Conservation (phyloP, 352 stramenopile species). For the Globisporangium spiculum region DNA sequence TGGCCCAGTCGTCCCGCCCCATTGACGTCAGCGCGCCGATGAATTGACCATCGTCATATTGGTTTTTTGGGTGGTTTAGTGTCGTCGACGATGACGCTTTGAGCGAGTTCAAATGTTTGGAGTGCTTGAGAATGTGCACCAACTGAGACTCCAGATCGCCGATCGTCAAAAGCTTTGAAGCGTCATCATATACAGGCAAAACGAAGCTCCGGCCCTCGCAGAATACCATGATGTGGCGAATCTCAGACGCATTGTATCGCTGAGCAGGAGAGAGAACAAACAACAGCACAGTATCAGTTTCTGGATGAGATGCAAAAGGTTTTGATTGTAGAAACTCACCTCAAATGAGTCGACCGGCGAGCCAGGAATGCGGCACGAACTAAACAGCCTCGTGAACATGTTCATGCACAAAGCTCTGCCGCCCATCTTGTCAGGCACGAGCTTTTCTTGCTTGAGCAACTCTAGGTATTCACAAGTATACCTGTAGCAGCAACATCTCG, state of each 20-base stretch:
- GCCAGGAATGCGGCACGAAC: slow-evolving; percentile 87
- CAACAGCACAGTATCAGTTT: neutral
- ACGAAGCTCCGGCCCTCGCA: slow-evolving; percentile 52
- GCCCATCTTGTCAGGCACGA: slow-evolving; percentile 87
- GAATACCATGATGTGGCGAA: slow-evolving; percentile 52
- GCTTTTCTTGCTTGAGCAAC: slow-evolving; percentile 71
- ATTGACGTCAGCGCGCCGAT: slow-evolving; percentile 89
- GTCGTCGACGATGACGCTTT: neutral
- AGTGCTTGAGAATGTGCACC: slow-evolving; percentile 47
- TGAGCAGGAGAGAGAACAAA: neutral
- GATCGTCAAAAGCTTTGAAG: slow-evolving; percentile 49
- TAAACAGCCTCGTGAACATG: slow-evolving; percentile 88
- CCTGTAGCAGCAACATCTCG: slow-evolving; percentile 23
- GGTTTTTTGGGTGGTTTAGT: neutral
- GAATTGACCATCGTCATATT: slow-evolving; percentile 29
- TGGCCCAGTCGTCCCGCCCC: slow-evolving; percentile 87
- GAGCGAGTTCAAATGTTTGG: slow-evolving; percentile 33
- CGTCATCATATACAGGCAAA: slow-evolving; percentile 46
- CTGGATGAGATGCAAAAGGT: neutral
- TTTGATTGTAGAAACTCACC: slow-evolving; percentile 8
- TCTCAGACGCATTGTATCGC: slow-evolving; percentile 29
- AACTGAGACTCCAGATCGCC: slow-evolving; percentile 64
- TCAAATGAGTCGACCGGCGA: slow-evolving; percentile 48
- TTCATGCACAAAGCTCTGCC: slow-evolving; percentile 87
- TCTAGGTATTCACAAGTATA: slow-evolving; percentile 87